Evolutionary conservation across 306 rosid genomes (phyloP), one percentile per base, ranked within the genome.

Genomic region (Trichosanthes cucumerina): DNA sequence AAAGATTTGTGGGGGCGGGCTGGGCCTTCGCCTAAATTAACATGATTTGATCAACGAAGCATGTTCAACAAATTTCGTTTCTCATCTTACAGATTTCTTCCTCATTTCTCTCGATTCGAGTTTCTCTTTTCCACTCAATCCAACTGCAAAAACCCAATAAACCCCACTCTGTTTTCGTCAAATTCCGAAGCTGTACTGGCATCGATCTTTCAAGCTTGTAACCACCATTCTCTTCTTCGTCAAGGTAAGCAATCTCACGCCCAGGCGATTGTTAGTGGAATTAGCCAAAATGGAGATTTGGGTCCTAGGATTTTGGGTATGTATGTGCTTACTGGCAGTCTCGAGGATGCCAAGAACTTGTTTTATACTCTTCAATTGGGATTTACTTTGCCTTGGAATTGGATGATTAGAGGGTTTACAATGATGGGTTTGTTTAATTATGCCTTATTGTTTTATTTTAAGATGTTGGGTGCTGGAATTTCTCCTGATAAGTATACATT

Each of bases 401-500:
- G 91, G 93, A 88, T 91, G 88, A 91, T 93, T 78, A 91, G 93
- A 79, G 94, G 87, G 71, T 88, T 87, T 83, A 63, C 87, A 46
- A 79, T 81, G 85, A 64, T 82, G 89, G 91, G 93, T 33, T 75
- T 80, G 88, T 88, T 83, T 81, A 81, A 89, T 65, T 80, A 83
- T 81, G 86, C 93, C 46, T 49, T 93, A 77, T 78, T 88, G 62
- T 89, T 93, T 81, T 91, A 88, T 89, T 89, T 90, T 81, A 93
- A 88, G 90, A 91, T 93, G 98, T 77, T 93, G 84, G 86, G 87
- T 23, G 58, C 84, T 81, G 84, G 86, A 53, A 76, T 85, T 83
- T 87, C 86, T 49, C 98, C 98, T 23, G 97, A 91, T 64, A 91
- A 89, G 85, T 93, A 91, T 86, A 93, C 98, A n/a, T 90, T 93